These are phyloP conservation scores for Rosa persica DNA, from an alignment of 306 rosid species.

Conservation along the genomic window DNA sequence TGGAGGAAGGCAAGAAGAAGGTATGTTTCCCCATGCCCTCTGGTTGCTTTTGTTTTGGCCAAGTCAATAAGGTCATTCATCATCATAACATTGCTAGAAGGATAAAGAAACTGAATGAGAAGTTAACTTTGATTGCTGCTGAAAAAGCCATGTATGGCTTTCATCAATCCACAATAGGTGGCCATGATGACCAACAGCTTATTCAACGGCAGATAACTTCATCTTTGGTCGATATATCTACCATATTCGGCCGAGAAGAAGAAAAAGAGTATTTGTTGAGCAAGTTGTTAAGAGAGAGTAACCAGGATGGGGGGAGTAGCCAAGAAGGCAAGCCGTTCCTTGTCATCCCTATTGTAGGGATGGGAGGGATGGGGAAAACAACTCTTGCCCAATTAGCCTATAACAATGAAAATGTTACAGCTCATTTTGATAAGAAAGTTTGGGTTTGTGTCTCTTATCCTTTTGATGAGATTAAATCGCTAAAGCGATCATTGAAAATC, in stretches of 20 bases:
- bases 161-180: neutral
- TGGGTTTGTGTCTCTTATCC: too few species aligned
- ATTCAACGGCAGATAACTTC: neutral
- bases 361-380: too few species aligned
- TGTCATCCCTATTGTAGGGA: too few species aligned
- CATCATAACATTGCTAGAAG: neutral
- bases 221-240: conserved; percentile 5
- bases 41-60: neutral
- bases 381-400: too few species aligned
- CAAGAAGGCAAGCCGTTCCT: too few species aligned
- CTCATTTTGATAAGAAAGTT: too few species aligned
- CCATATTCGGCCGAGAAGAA: conserved; percentile 14
- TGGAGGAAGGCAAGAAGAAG: too few species aligned
- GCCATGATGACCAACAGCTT: neutral
- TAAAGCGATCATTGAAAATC: too few species aligned
- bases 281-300: neutral
- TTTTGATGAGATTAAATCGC: too few species aligned
- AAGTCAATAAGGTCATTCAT: neutral
- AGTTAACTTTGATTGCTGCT: neutral
- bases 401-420: accelerated
- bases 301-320: neutral
- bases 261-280: neutral
- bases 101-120: neutral
- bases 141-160: conserved; percentile 7
- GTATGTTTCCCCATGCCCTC: neutral